These are phyloP conservation scores for Phialophora macrospora DNA, from an alignment of 2,329 filamentous ascomycete species.

Conservation along the genomic window DNA sequence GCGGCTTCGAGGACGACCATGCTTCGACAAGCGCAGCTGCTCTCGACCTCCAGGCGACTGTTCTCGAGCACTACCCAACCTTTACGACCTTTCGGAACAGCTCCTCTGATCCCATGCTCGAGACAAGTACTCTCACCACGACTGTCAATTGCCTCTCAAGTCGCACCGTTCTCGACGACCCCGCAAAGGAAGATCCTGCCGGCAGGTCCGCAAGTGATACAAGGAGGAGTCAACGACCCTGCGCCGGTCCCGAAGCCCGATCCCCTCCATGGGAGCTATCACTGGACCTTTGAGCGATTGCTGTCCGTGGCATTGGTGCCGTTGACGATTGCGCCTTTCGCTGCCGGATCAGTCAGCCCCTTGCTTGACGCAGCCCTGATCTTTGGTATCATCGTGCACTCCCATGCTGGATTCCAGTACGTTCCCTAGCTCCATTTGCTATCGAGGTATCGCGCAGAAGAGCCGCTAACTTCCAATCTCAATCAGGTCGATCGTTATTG, in stretches of 20 bases:
- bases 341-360: constrained; percentile 87
- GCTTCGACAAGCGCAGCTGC: constrained; percentile 34
- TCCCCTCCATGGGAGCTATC: constrained; percentile 89
- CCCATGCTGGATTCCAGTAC: constrained; percentile 91
- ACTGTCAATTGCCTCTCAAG: constrained; percentile 45
- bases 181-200: constrained; percentile 77
- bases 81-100: constrained; percentile 29
- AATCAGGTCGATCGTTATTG: constrained; percentile 72
- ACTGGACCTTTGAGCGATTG: constrained; percentile 92
- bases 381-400: constrained; percentile 83
- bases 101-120: constrained; percentile 26
- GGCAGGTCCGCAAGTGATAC: constrained; percentile 76
- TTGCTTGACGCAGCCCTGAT: constrained; percentile 84
- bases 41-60: constrained; percentile 26
- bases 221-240: constrained; percentile 86
- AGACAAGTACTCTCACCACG: constrained; percentile 23
- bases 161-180: constrained; percentile 86
- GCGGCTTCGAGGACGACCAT: constrained; percentile 32
- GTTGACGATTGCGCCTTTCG: constrained; percentile 87
- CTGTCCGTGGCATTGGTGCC: constrained; percentile 82
- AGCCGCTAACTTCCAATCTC: background rate
- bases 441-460: background rate
- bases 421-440: constrained; percentile 38
- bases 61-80: constrained; percentile 33
- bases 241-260: constrained; percentile 72